Conservation (phyloP, 2,329 filamentous ascomycete species). For the Ophiostoma tasmaniense region DNA sequence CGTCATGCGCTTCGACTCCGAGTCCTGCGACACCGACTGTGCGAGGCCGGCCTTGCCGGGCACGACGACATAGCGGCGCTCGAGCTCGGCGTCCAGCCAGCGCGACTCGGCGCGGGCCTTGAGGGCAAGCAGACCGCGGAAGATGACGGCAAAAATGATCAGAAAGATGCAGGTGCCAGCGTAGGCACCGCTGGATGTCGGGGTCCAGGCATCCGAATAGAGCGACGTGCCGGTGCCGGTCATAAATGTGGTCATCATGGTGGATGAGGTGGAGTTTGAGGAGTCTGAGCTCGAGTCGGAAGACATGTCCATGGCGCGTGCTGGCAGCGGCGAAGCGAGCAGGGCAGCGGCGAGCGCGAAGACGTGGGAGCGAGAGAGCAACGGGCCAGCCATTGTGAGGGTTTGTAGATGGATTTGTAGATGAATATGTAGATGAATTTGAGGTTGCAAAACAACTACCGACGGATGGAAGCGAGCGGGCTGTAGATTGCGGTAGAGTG, state of each 20-base stretch:
- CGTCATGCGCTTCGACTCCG: conserved; percentile 53
- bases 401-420: not conserved
- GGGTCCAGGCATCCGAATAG: conserved; percentile 64
- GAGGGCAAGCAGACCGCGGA: conserved; percentile 62
- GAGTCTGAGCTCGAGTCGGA: conserved; percentile 15
- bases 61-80: conserved; percentile 69
- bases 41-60: conserved; percentile 53
- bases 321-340: not conserved
- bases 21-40: conserved; percentile 50
- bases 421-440: not conserved
- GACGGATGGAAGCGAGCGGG: not conserved
- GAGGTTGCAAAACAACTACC: not conserved
- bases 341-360: not conserved
- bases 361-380: not conserved
- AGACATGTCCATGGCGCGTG: not conserved
- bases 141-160: conserved; percentile 61
- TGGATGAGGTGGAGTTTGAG: conserved; percentile 18
- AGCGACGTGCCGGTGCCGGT: conserved; percentile 41
- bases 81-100: conserved; percentile 64
- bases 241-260: conserved; percentile 45
- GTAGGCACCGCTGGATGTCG: conserved; percentile 60
- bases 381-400: conserved; percentile 2
- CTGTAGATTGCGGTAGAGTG: not conserved
- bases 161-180: conserved; percentile 90
- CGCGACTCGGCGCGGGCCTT: conserved; percentile 54